Evolutionary conservation across 192 early-diverging fungal species (phyloP).

Genomic region (Rhizophagus sp.): DNA sequence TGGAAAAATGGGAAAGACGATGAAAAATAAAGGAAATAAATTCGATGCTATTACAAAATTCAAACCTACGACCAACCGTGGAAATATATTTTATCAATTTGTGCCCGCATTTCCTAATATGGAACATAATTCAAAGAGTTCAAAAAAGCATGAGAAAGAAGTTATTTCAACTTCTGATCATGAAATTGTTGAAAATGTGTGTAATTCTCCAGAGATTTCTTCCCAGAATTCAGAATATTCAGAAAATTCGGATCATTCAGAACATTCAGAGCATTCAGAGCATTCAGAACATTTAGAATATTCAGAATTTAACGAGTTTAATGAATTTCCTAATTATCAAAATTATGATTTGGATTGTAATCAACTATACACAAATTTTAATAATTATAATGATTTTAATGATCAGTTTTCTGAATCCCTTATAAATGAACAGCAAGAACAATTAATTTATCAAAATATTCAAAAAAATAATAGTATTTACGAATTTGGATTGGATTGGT

Average conservation of each 20-base stretch:
- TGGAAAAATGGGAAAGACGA: too few relatives aligned
- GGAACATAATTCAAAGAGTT: not conserved
- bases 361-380: too few relatives aligned
- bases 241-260: not conserved
- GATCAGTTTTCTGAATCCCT: too few relatives aligned
- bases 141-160: not conserved
- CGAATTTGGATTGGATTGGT: not conserved
- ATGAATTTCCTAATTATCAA: not conserved
- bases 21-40: too few relatives aligned
- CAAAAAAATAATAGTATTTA: too few relatives aligned
- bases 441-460: not conserved
- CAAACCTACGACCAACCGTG: too few relatives aligned
- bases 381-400: too few relatives aligned
- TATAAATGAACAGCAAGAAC: not conserved
- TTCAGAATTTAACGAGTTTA: not conserved
- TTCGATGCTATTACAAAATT: too few relatives aligned
- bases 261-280: not conserved
- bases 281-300: not conserved
- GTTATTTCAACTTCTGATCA: not conserved
- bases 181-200: not conserved
- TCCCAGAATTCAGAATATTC: not conserved
- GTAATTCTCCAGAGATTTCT: too few relatives aligned
- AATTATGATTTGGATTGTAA: too few relatives aligned
- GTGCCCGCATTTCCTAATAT: too few relatives aligned
- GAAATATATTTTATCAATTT: too few relatives aligned